These are phyloP conservation scores for Volvariella volvacea DNA, from an alignment of 1,284 basidiomycete species.

Conservation along the genomic window DNA sequence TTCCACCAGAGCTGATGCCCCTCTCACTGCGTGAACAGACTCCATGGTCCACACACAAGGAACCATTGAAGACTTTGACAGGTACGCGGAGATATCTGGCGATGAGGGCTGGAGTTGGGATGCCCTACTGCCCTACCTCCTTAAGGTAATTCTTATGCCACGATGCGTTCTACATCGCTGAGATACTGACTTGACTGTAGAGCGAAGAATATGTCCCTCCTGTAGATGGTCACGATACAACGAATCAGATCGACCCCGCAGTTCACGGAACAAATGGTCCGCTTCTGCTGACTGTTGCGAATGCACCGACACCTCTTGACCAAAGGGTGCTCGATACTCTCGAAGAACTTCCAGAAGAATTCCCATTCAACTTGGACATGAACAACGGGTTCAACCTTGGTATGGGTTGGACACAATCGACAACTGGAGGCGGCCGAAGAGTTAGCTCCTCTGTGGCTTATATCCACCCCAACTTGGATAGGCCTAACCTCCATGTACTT, in stretches of 20 bases:
- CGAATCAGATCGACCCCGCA: constrained; percentile 21
- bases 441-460: constrained; percentile 31
- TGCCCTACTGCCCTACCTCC: constrained; percentile 13
- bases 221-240: constrained; percentile 22
- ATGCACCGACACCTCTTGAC: constrained; percentile 24
- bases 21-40: constrained; percentile 20
- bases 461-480: constrained; percentile 22
- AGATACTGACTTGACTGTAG: too few species aligned
- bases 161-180: too few species aligned
- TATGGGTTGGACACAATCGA: constrained; percentile 27
- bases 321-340: constrained; percentile 24
- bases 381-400: constrained; percentile 16
- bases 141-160: constrained; percentile 12
- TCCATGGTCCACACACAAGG: constrained; percentile 22
- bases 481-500: constrained; percentile 36
- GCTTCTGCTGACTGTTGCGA: constrained; percentile 25
- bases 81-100: constrained; percentile 16
- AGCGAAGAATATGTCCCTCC: constrained; percentile 20
- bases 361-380: constrained; percentile 33
- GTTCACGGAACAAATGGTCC: constrained; percentile 25
- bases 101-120: constrained; percentile 24
- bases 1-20: constrained; percentile 13
- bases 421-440: constrained; percentile 23
- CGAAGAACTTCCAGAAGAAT: constrained; percentile 22
- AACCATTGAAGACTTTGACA: too few species aligned